Base-by-base conservation (phyloP, 192 early-diverging fungal species). In the Backusella morwellensis region DNA sequence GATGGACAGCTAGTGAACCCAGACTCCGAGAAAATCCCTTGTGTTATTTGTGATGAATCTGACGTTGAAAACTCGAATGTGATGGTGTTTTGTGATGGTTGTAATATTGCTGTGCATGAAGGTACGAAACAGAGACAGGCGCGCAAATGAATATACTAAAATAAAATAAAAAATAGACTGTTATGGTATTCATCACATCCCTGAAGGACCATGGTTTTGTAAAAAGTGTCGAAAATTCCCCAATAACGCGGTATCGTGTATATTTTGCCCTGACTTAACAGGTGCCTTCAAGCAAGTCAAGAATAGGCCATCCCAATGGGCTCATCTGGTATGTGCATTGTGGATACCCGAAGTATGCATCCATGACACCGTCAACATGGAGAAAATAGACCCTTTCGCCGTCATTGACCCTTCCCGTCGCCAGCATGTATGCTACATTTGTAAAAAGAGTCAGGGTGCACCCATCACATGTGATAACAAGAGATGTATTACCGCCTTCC, bases 1-100 rank as follows among this genome's bases (percentile, higher is more conserved):
- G 32, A 89, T 81, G 68, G 86, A 84, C 54, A 72, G 86, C 78
- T 42, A 73, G 90, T 67, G 86, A 89, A 94, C 15, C 4, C 95
- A 66, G 96, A 99, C 76, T 90, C 92, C 1, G 88, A 50, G 17
- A 17, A 50, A 50, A n/a, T 50, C 6, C 47, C 91, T 5, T 99
- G 98, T 79, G 94, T 93, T 2, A 93, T 99, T 19, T 99, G 98
- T 84, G 95, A 97, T 76, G 96, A 98, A 75, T 94, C 95, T 17
- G 98, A 99, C 85, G 93, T 94, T 81, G 98, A 99, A 85, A 99
- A 99, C 83, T 92, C 93, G 79, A 99, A 99, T 81, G 97, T 96
- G 0, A 99, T 99, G 70, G 98, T 99, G 8, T 99, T 98, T 77
- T 99, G 98, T 85, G 98, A 99, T 83, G 98, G 98, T 0, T 99